Base-by-base conservation (phyloP, 2,329 filamentous ascomycete genomes). In the Epichloe scottii region DNA sequence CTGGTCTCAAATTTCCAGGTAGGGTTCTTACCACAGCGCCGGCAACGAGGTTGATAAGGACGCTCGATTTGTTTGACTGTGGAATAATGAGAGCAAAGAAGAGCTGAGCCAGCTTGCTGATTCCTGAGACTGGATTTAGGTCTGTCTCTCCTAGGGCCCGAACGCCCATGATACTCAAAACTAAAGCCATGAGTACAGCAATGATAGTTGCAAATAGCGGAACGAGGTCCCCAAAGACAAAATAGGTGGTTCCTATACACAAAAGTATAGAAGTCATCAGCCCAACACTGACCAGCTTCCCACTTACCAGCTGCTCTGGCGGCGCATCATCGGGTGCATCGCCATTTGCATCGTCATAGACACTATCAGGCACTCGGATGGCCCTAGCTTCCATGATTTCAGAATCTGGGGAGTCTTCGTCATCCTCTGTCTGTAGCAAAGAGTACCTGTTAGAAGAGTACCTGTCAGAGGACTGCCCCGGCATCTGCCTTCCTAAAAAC, bases 31-130 rank as follows among this genome's bases (percentile, higher is more conserved):
- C 71, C 33, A 98, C 84, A 0, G 93, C 93, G 8, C 93, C 93
- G 0, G 91, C 93, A 6, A 98, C 82, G 2, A 98, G 78, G 63
- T 98, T 98, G 63, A 96, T 95, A 51, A 95, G 77, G n/a, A 98
- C 84, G 12, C 89, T 88, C 40, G 89, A 89, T 59, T 85, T 85
- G 60, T 88, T 82, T 0, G 82, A 81, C 50, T 85, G 74, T 0
- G 93, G 90, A 2, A 94, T 89, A 39, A 94, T 87, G 47, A 95
- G 71, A 3, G 93, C 93, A 66, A 98, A 97, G 63, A 97, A 85
- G 3, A 98, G 79, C 67, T 98, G 93, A 0, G 93, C 95, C 3
- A 98, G 77, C 71, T 98, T 98, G 63, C 86, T 91, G 66, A 97
- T 98, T 35, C 93, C 93, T 1, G 88, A 95, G 2, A 97, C 93